Conservation (phyloP, 2,329 filamentous ascomycete species). For the Penicillium brasilianum region DNA sequence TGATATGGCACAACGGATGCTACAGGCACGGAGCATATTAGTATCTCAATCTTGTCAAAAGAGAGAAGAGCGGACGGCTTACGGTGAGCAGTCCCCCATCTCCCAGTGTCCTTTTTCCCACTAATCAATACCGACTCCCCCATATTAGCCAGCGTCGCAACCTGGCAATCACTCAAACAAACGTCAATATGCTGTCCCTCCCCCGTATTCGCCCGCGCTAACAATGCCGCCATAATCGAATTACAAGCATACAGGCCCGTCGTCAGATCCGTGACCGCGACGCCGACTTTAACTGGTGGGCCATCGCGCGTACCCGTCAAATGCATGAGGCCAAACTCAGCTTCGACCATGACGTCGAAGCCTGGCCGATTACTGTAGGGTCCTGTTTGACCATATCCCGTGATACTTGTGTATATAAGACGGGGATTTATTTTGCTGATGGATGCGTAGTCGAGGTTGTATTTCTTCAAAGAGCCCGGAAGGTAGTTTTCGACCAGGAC, state of each 20-base stretch:
- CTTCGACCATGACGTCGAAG: constrained; percentile 99
- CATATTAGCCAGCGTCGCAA: constrained; percentile 91
- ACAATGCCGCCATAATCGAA: constrained; percentile 87
- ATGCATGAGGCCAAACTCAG: constrained; percentile 97
- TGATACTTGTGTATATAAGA: constrained; percentile 93
- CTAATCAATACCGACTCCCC: constrained; percentile 88
- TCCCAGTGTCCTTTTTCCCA: constrained; percentile 80
- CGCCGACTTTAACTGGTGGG: constrained; percentile 92
- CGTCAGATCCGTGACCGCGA: constrained; percentile 93
- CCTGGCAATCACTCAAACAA: constrained; percentile 90
- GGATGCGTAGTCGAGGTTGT: constrained; percentile 83
- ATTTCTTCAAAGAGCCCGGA: constrained; percentile 85
- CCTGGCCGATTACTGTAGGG: constrained; percentile 85
- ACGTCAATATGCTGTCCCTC: constrained; percentile 91
- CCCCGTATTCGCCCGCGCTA: constrained; percentile 72
- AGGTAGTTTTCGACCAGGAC: constrained; percentile 97
- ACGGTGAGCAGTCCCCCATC: constrained; percentile 96
- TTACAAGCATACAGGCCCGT: constrained; percentile 95
- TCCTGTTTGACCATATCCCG: constrained; percentile 93
- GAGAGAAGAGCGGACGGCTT: constrained; percentile 31
- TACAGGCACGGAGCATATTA: constrained; percentile 39
- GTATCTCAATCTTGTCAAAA: not conserved
- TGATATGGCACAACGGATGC: constrained; percentile 94
- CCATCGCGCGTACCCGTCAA: constrained; percentile 88
- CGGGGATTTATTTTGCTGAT: constrained; percentile 78